Percentiles rank a stretch among this genome's conserved stretches.
Evolutionary conservation across 108 stramenopile genomes (phyloP).

Genomic region (Aurantiochytrium sp.): DNA sequence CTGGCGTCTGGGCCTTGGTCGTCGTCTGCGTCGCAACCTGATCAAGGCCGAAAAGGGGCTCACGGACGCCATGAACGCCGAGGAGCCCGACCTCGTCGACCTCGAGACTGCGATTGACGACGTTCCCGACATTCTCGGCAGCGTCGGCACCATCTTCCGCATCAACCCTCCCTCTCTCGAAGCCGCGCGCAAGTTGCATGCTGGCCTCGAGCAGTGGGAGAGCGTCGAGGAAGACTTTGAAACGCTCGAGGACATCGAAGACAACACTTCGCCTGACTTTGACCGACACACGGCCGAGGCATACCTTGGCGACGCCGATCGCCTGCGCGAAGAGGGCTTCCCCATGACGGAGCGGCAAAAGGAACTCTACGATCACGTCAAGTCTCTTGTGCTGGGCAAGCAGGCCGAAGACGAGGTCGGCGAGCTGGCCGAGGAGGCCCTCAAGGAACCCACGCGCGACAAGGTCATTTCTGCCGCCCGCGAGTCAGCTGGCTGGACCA

Average conservation of each 20-base stretch:
- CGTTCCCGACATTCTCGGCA: not conserved
- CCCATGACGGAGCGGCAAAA: slow-evolving; percentile 8
- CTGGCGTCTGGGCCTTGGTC: not conserved
- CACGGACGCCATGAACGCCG: not conserved
- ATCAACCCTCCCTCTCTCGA: not conserved
- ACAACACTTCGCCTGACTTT: slow-evolving; percentile 27
- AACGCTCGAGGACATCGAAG: slow-evolving; percentile 27
- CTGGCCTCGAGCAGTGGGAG: not conserved
- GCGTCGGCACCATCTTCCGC: not conserved
- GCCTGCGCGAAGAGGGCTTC: not conserved
- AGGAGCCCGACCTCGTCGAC: not conserved
- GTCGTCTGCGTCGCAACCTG: not conserved
- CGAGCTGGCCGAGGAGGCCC: not conserved
- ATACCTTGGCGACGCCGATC: not conserved
- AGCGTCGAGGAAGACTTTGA: slow-evolving; percentile 4
- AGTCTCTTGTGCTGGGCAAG: not conserved
- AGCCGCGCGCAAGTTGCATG: not conserved
- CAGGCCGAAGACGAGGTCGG: not conserved
- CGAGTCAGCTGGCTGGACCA: not conserved
- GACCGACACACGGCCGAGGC: slow-evolving; percentile 35
- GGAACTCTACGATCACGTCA: slow-evolving; percentile 15
- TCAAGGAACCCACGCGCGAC: not conserved
- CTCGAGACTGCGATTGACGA: slow-evolving; percentile 21
- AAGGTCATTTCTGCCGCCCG: not conserved
- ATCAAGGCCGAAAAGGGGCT: not conserved